These are phyloP conservation scores for Solanum peruvianum DNA, from an alignment of 257 asterid genomes.

Conservation along the genomic window DNA sequence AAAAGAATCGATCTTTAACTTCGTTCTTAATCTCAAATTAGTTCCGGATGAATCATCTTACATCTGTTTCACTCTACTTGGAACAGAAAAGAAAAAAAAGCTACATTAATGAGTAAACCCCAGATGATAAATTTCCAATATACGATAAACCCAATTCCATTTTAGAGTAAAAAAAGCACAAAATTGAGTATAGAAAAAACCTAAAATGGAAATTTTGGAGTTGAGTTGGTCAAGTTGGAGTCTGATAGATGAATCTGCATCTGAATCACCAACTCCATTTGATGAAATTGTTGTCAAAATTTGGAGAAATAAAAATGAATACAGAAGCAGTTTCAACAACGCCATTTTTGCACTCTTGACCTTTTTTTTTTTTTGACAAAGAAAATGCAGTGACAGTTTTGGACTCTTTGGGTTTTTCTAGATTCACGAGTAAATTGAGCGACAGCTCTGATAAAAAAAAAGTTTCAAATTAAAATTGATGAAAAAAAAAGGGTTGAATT, in stretches of 20 bases:
- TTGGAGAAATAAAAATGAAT: conserved; percentile 5
- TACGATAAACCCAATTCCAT: neutral
- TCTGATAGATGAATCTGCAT: conserved; percentile 12
- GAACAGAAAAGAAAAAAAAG: neutral
- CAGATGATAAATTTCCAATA: neutral
- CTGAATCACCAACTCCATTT: neutral
- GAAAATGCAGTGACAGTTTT: neutral
- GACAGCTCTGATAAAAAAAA: too few relatives aligned
- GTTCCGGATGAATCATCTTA: neutral
- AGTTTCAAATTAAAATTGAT: too few relatives aligned
- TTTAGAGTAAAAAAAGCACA: neutral
- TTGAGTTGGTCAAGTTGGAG: conserved; percentile 24
- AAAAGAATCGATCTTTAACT: neutral
- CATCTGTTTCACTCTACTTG: neutral
- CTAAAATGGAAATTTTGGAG: conserved; percentile 26
- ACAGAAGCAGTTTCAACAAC: conserved; percentile 1
- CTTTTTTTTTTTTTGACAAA: neutral
- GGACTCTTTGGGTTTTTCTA: neutral
- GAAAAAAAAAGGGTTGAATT: too few relatives aligned
- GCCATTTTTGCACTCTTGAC: conserved; percentile 1
- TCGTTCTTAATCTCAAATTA: neutral
- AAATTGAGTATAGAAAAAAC: neutral
- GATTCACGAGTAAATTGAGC: neutral
- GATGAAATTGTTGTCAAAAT: neutral
- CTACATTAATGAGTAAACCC: neutral